Percentiles rank a stretch among this genome's conserved stretches.
Evolutionary conservation across 1,139 yeast species (phyloP).

Genomic region (Nakaseomyces delphensis): DNA sequence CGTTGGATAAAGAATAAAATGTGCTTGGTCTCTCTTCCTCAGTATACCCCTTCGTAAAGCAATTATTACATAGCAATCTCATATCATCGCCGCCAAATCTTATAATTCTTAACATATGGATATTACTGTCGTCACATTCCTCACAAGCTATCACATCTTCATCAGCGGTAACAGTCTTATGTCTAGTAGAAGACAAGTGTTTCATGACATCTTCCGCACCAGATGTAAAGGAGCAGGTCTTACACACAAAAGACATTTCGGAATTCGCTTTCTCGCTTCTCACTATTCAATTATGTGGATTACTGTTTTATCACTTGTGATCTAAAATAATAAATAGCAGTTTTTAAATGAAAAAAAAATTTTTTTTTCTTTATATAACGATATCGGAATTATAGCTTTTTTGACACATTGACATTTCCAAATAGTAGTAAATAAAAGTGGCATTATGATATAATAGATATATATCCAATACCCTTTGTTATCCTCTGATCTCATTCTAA

Average conservation of each 20-base stretch:
- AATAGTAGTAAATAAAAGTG: too few species aligned
- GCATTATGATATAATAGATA: too few species aligned
- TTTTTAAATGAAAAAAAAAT: too few species aligned
- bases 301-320: too few species aligned
- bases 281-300: too few species aligned
- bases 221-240: slow-evolving; percentile 27
- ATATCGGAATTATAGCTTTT: too few species aligned
- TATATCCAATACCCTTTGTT: too few species aligned
- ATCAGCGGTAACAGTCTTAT: slow-evolving; percentile 37
- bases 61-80: slow-evolving; percentile 42
- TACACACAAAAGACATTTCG: slow-evolving; percentile 23
- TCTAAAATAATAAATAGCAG: too few species aligned
- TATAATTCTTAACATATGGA: slow-evolving; percentile 45
- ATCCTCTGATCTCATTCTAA: too few species aligned
- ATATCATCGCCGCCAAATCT: slow-evolving; percentile 51
- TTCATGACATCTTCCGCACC: slow-evolving; percentile 32
- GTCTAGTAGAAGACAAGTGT: slow-evolving; percentile 48
- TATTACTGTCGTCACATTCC: slow-evolving; percentile 46
- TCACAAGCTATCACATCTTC: slow-evolving; percentile 47
- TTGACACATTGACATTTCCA: too few species aligned
- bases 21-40: slow-evolving; percentile 39
- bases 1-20: slow-evolving; percentile 45
- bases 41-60: slow-evolving; percentile 36
- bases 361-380: too few species aligned
- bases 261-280: too few species aligned